Conservation (phyloP, 1,284 basidiomycete genomes). For the Trametes hirsuta region DNA sequence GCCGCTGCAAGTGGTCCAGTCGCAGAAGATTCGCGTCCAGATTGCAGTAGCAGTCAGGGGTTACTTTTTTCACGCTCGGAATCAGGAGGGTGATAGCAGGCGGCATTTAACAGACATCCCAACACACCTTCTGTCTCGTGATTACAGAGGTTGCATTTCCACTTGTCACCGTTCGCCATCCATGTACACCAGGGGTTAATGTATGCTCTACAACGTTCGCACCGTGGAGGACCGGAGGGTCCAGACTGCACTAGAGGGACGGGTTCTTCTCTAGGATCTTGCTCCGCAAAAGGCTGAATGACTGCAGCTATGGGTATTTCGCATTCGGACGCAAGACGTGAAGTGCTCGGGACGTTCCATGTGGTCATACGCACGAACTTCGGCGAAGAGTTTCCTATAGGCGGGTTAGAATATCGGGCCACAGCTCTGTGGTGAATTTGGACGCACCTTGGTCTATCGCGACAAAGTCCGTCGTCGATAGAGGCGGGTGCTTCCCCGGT, state of each 20-base stretch:
- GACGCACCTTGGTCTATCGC: slow-evolving; percentile 89
- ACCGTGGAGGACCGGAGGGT: slow-evolving; percentile 81
- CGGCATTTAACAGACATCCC: neutral
- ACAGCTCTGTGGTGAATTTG: neutral
- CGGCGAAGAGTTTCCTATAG: slow-evolving; percentile 69
- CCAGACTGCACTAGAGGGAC: slow-evolving; percentile 79
- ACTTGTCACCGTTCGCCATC: slow-evolving; percentile 83
- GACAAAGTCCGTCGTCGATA: slow-evolving; percentile 86
- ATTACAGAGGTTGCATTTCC: slow-evolving; percentile 93
- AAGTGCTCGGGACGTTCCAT: slow-evolving; percentile 78
- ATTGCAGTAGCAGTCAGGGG: slow-evolving; percentile 84
- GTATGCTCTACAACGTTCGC: slow-evolving; percentile 87
- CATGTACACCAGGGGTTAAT: slow-evolving; percentile 96
- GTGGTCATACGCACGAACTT: slow-evolving; percentile 69
- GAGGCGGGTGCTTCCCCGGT: slow-evolving; percentile 78
- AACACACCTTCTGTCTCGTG: slow-evolving; percentile 78
- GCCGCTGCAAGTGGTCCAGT: slow-evolving; percentile 82
- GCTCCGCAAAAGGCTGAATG: slow-evolving; percentile 90
- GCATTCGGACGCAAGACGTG: slow-evolving; percentile 82
- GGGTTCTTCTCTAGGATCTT: slow-evolving; percentile 79
- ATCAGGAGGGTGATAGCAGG: neutral
- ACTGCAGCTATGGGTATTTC: slow-evolving; percentile 85
- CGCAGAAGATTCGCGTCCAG: slow-evolving; percentile 83
- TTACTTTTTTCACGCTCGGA: slow-evolving; percentile 49
- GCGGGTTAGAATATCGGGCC: neutral